Evolutionary conservation across 2,329 filamentous ascomycete species (phyloP), one percentile per base, ranked within the genome.

Genomic region (Monilinia fructicola): DNA sequence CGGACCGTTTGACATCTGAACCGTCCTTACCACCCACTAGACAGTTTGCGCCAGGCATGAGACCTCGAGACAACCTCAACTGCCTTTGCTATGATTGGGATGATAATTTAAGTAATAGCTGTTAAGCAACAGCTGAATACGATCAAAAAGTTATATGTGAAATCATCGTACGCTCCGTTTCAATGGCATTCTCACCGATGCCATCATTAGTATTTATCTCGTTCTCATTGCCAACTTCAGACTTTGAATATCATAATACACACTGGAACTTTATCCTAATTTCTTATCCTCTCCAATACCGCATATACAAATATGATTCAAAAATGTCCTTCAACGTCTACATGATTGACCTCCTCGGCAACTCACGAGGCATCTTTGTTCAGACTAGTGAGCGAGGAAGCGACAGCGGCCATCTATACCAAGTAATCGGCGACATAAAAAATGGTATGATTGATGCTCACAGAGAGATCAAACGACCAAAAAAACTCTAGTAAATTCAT

Each of bases 381-480:
- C 64, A 68, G 21, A 67, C 64, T 10, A 23, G 64, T 44, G 58
- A 64, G 42, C 23, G 40, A 2, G 67, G 67, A 26, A 42, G 16
- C 28, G 58, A 62, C 18, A 48, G 40, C 38, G 64, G 67, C 18
- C 62, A 62, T 64, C 42, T 68, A 21, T 68, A 59, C 48, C 58
- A 68, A 63, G 64, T 67, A 38, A 56, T 38, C 14, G 56, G 67
- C 18, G 53, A 67, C 35, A 68, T 68, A 35, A 58, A 64, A 12
- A 58, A 68, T 18, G 64, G 67, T 44, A 68, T 67, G 64, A 28
- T 56, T 5, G 42, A 68, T 63, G 21, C 23, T 12, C 58, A 67
- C 54, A 68, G 67, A 64, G 64, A 68, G 44, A 53, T 54, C 12
- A 53, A 54, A 50, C 40, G 56, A 42, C 64, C 58, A 18, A 54